Base-by-base conservation (phyloP, 208 protist genomes). In the Leishmania tropica region DNA sequence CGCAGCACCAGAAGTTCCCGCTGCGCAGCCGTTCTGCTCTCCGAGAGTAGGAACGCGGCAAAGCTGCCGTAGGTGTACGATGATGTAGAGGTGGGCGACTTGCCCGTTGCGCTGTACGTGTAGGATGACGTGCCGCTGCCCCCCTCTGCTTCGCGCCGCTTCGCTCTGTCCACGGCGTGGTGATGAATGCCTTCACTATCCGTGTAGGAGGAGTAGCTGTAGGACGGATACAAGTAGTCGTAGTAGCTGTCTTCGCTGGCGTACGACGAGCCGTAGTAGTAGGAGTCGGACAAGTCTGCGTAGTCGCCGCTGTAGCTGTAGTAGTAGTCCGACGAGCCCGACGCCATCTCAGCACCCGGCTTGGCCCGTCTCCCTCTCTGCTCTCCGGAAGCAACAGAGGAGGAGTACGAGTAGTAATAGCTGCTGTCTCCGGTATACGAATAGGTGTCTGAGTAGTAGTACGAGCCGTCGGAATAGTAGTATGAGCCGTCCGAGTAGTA, bases 1-100 rank as follows among this genome's bases (percentile, higher is more conserved):
- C 81, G 78, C 24, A 96, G 85, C 19, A 90, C 76, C 40, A 96
- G 40, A 7, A 88, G 64, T n/a, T 93, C 87, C 62, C 92, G 87
- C 51, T 54, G n/a, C 53, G 35, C n/a, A 60, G 70, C 62, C n/a
- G 28, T 37, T 17, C 17, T 28, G 10, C 47, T 60, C 31, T 58
- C 58, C 15, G 80, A 64, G 76, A 73, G n/a, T 15, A 79, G 45
- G 8, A 74, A 85, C 5, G 62, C 60, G 42, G 40, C 31, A 19
- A 72, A 79, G 78, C 76, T 67, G 24, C 78, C 83, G 58, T 88
- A 81, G 73, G 72, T 79, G 76, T 89, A 89, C 10, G 78, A 87
- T 54, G 87, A 88, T 17, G 87, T 88, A 10, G 85, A 84, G n/a
- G 81, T 75, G 28, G 45, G 42, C 19, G 82, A 68, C 77, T 85